These are phyloP conservation scores for Cronartium ribicola DNA, from an alignment of 1,284 basidiomycete species.

Conservation along the genomic window DNA sequence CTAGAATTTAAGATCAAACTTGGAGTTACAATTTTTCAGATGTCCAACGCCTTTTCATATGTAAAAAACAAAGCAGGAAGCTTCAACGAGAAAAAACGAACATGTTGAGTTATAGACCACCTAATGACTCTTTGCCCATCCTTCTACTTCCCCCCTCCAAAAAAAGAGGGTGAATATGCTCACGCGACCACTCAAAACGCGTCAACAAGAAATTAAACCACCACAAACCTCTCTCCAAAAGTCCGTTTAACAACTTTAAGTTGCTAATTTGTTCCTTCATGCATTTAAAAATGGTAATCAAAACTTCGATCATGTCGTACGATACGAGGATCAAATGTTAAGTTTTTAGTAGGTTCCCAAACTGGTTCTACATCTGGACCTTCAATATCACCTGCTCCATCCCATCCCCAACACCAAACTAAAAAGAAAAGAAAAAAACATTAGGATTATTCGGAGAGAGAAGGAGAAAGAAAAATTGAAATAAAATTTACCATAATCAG, in stretches of 20 bases:
- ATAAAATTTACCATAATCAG: constrained; percentile 68
- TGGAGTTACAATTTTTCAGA: no score
- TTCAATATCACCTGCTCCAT: constrained; percentile 89
- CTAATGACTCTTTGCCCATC: neutral
- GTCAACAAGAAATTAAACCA: neutral
- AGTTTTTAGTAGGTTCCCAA: constrained; percentile 78
- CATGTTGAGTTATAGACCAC: neutral
- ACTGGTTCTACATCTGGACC: constrained; percentile 78
- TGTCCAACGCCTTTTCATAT: no score
- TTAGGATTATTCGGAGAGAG: neutral
- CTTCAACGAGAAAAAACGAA: no score
- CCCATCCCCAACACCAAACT: constrained; percentile 99
- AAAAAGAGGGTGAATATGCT: no score
- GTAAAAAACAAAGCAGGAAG: no score
- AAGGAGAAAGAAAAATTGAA: neutral
- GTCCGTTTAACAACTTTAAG: neutral
- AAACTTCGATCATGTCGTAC: constrained; percentile 67
- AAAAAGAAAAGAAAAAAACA: constrained; percentile 39
- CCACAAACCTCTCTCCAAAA: neutral
- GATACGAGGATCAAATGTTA: constrained; percentile 60
- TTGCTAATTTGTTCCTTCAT: neutral
- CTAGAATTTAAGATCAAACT: no score
- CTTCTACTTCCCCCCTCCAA: neutral
- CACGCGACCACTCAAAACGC: neutral
- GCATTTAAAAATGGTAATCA: constrained; percentile 30